Conservation (phyloP, 805 yeast genomes). For the Tetrapisispora pingtungensis region DNA sequence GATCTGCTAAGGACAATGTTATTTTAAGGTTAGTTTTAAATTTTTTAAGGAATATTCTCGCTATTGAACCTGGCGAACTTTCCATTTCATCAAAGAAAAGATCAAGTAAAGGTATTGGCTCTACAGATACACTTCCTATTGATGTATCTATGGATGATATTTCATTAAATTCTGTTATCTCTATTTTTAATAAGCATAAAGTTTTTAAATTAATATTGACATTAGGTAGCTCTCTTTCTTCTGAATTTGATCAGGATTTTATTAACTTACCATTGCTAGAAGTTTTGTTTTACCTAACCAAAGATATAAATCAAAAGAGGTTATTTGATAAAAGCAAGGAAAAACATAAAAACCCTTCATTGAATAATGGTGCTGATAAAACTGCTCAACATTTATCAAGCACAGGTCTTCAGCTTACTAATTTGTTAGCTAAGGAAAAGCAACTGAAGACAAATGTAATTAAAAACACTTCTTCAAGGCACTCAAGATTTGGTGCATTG, state of each 20-base stretch:
- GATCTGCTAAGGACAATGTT: slow-evolving; percentile 63
- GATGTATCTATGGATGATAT: slow-evolving; percentile 59
- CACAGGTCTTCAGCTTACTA: slow-evolving; percentile 36
- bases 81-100: slow-evolving; percentile 37
- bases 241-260: slow-evolving; percentile 50
- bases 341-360: neutral
- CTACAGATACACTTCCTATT: slow-evolving; percentile 37
- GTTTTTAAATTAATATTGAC: slow-evolving; percentile 69
- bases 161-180: slow-evolving; percentile 46
- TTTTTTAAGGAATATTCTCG: slow-evolving; percentile 67
- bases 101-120: slow-evolving; percentile 24
- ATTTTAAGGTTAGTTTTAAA: slow-evolving; percentile 61
- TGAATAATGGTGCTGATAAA: neutral
- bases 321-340: slow-evolving; percentile 7
- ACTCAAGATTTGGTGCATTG: slow-evolving; percentile 84
- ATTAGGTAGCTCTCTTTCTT: slow-evolving; percentile 52
- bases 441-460: slow-evolving; percentile 39
- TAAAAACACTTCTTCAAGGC: slow-evolving; percentile 56
- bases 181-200: slow-evolving; percentile 53
- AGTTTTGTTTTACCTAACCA: slow-evolving; percentile 50
- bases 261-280: slow-evolving; percentile 62
- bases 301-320: slow-evolving; percentile 38
- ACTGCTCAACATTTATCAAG: slow-evolving; percentile 14
- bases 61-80: slow-evolving; percentile 60
- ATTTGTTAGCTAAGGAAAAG: slow-evolving; percentile 52